Base-by-base conservation (phyloP, 352 stramenopile genomes). In the Phytopythium ostracodes region DNA sequence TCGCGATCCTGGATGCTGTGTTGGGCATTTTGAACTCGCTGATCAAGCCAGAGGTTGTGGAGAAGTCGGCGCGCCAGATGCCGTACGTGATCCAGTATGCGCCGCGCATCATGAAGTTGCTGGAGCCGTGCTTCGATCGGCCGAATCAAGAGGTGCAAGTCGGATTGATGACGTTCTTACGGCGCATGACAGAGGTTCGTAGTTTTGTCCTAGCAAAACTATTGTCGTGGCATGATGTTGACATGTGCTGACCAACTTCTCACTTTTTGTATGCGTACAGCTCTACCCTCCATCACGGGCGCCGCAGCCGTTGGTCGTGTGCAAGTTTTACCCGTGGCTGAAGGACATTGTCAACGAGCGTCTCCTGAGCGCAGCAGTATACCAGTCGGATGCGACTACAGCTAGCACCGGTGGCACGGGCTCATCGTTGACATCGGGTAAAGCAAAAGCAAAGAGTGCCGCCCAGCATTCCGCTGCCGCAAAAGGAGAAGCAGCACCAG, bases 251-350 rank as follows among this genome's bases (percentile, higher is more conserved):
- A 38, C 33, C 10, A 10, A 4, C 6, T 27, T 40, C 24, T 59
- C n/a, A 54, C 56, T 64, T 47, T 49, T 40, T 63, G 51, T 46
- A 10, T 35, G 47, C 56, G 14, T 64, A 24, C 73, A 96, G 84
- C 67, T 96, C 36, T 95, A 93, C 65, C 88, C 88, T 29, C 85
- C 87, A 1, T 81, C 68, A 33, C 74, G 73, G 24, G 76, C 84
- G 6, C 84, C 87, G 0, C 81, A 88, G 59, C 79, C 90, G 44
- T 68, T 96, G 8, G 65, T 91, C 9, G 75, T 83, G 42, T 94
- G 87, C 66, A 93, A 94, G 40, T 96, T 94, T 50, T 96, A 96
- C 65, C 81, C 80, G 17, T 96, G 88, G 88, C 78, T 96, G 12
- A 83, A 84, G 33, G 87, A 95, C 25, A 93, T 94, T 68, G 71